Evolutionary conservation across 2,329 filamentous ascomycete genomes (phyloP).

Genomic region (Aspergillus persii): DNA sequence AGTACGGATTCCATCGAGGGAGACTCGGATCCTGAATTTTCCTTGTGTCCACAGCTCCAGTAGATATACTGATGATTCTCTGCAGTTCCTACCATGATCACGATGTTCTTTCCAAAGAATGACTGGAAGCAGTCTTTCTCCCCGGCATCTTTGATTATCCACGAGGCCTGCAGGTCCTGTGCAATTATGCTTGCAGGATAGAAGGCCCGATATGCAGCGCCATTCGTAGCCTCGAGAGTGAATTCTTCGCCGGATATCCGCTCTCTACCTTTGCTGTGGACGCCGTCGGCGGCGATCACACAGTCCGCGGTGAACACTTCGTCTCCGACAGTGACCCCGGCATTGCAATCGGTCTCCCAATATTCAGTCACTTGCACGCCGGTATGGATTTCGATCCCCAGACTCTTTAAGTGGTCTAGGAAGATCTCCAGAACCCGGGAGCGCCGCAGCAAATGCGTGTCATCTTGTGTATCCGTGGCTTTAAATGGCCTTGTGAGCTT

Average conservation of each 20-base stretch:
- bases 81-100: neutral
- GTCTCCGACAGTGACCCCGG: constrained; percentile 2
- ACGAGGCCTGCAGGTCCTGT: neutral
- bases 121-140: neutral
- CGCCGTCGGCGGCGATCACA: constrained; percentile 7
- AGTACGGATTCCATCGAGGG: neutral
- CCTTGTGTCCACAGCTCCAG: neutral
- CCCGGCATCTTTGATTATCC: neutral
- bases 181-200: neutral
- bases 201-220: neutral
- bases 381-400: constrained; percentile 4
- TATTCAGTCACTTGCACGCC: neutral
- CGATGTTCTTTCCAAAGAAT: neutral
- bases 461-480: too few relatives aligned
- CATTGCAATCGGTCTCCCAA: constrained; percentile 4
- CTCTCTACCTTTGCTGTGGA: constrained; percentile 8
- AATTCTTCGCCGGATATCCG: constrained; percentile 34
- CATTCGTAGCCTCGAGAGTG: neutral
- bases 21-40: neutral
- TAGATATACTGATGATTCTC: neutral
- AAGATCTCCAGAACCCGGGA: too few relatives aligned
- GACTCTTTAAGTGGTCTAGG: neutral
- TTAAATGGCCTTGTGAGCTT: too few relatives aligned
- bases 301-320: constrained; percentile 5
- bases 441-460: too few relatives aligned